Conservation (phyloP, 2,329 filamentous ascomycete genomes). For the Didymella sp. region DNA sequence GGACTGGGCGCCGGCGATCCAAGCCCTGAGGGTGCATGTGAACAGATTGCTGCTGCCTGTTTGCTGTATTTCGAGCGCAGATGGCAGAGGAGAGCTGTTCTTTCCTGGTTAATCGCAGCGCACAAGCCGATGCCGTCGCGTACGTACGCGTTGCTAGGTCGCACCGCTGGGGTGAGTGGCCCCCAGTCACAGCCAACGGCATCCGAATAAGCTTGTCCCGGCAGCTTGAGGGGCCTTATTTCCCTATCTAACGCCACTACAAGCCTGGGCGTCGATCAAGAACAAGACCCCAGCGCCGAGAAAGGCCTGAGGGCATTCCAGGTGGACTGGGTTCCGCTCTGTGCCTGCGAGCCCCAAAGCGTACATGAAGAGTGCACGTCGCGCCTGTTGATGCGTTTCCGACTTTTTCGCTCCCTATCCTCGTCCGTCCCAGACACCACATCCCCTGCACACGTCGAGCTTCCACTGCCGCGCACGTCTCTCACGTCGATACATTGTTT, state of each 20-base stretch:
- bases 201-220: conserved; percentile 49
- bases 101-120: neutral
- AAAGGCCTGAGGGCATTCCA: conserved; percentile 39
- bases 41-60: conserved; percentile 15
- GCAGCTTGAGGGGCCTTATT: conserved; percentile 45
- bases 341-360: conserved; percentile 17
- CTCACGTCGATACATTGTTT: conserved; percentile 24
- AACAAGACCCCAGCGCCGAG: conserved; percentile 39
- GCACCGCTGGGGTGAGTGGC: conserved; percentile 25
- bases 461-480: conserved; percentile 20
- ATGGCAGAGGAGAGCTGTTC: neutral
- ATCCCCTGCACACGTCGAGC: conserved; percentile 9
- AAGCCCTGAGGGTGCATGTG: conserved; percentile 17
- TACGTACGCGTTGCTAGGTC: conserved; percentile 19
- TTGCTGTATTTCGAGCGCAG: neutral
- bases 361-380: conserved; percentile 38
- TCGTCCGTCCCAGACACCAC: conserved; percentile 7
- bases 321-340: conserved; percentile 15
- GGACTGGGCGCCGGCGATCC: conserved; percentile 31
- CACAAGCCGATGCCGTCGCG: conserved; percentile 10
- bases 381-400: conserved; percentile 27
- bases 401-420: conserved; percentile 21
- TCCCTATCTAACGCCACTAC: conserved; percentile 47
- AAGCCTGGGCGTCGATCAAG: conserved; percentile 47
- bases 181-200: conserved; percentile 41